Conservation (phyloP, 2,329 filamentous ascomycete species). For the Microcyclosporella mali region DNA sequence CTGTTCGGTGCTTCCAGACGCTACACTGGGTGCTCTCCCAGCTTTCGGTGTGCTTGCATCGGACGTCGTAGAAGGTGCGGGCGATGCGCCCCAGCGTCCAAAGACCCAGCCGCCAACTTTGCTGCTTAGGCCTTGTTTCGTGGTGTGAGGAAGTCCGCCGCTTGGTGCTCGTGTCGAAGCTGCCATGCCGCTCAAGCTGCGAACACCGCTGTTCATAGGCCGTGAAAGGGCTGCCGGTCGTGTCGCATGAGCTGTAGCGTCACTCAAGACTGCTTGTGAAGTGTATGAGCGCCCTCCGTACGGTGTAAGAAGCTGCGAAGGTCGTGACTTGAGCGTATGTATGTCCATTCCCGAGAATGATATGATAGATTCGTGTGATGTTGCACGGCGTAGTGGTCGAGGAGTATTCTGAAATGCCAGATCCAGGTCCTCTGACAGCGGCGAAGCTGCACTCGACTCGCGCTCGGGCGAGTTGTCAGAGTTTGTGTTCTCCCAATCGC, state of each 20-base stretch:
- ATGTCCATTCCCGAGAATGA: slow-evolving; percentile 86
- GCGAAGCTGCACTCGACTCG: slow-evolving; percentile 15
- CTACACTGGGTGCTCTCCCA: slow-evolving; percentile 11
- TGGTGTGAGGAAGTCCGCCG: not conserved
- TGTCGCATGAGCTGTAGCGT: slow-evolving; percentile 30
- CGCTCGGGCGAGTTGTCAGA: slow-evolving; percentile 5
- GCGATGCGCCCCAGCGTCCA: slow-evolving; percentile 55
- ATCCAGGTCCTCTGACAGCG: slow-evolving; percentile 23
- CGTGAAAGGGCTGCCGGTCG: slow-evolving; percentile 37
- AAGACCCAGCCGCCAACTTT: slow-evolving; percentile 61
- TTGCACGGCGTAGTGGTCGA: slow-evolving; percentile 53
- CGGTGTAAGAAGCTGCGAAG: slow-evolving; percentile 64
- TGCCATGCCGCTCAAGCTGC: slow-evolving; percentile 30
- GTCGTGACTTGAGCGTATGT: slow-evolving; percentile 63
- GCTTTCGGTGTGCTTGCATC: slow-evolving; percentile 11
- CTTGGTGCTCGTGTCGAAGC: slow-evolving; percentile 8
- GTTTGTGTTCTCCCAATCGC: slow-evolving; percentile 23
- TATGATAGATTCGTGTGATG: slow-evolving; percentile 83
- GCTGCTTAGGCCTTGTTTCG: slow-evolving; percentile 38
- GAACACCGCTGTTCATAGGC: slow-evolving; percentile 24
- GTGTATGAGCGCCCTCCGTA: slow-evolving; percentile 44
- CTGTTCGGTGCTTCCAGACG: slow-evolving; percentile 16
- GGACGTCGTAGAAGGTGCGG: slow-evolving; percentile 31
- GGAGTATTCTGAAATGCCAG: slow-evolving; percentile 29
- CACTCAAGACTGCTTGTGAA: slow-evolving; percentile 41